Percentiles rank a stretch among this genome's conserved stretches.
These are phyloP conservation scores for Brettanomyces custersianus DNA, from an alignment of 805 yeast species.

Conservation along the genomic window DNA sequence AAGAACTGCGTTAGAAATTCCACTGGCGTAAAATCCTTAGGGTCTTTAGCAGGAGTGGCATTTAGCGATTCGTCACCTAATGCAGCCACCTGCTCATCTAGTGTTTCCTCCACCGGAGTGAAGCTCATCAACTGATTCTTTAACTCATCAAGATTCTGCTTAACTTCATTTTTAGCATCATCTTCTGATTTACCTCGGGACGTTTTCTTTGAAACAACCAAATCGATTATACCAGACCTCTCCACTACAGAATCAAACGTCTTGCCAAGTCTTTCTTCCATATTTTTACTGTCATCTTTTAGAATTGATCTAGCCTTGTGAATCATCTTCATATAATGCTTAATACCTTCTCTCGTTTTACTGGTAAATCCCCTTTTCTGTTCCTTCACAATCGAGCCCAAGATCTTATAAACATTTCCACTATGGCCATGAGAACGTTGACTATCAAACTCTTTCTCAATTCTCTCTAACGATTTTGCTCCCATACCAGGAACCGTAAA, in stretches of 20 bases:
- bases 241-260: constrained; percentile 16
- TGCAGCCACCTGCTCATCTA: constrained; percentile 2
- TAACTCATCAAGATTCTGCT: constrained; percentile 20
- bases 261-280: constrained; percentile 5
- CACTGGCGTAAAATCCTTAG: constrained; percentile 5
- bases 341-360: constrained; percentile 18
- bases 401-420: constrained; percentile 7
- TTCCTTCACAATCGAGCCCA: constrained; percentile 8
- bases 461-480: constrained; percentile 27
- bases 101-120: constrained; percentile 16
- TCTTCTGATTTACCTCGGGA: constrained; percentile 9
- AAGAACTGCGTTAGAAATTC: constrained; percentile 21
- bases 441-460: constrained; percentile 11
- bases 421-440: constrained; percentile 5
- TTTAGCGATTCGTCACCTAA: constrained; percentile 6
- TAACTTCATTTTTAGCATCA: constrained; percentile 13
- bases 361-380: constrained; percentile 10
- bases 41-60: background rate
- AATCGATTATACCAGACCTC: constrained; percentile 12
- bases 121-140: constrained; percentile 19
- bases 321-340: constrained; percentile 22
- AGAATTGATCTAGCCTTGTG: constrained; percentile 12
- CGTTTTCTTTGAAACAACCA: constrained; percentile 1
- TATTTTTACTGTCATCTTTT: constrained; percentile 2
- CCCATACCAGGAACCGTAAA: constrained; percentile 68